These are phyloP conservation scores for Pseudogymnoascus sp. DNA, from an alignment of 2,329 filamentous ascomycete genomes.

Conservation along the genomic window DNA sequence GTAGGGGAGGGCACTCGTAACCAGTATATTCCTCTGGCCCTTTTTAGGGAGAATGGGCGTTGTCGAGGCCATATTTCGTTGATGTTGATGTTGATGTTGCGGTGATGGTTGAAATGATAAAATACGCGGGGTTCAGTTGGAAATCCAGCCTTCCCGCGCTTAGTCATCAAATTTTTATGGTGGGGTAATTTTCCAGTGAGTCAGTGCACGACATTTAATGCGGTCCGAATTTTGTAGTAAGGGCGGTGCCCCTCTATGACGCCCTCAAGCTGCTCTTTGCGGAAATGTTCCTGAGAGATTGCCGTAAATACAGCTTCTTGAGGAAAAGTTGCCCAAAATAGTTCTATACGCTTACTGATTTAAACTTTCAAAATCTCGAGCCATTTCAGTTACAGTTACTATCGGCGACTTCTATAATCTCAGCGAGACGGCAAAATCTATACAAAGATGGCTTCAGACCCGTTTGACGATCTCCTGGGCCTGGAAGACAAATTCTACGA, in stretches of 20 bases:
- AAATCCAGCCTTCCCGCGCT: neutral
- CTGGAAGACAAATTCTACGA: slow-evolving; percentile 67
- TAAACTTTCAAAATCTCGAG: neutral
- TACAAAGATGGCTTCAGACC: slow-evolving; percentile 18
- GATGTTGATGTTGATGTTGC: neutral
- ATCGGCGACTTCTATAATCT: neutral
- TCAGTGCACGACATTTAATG: neutral
- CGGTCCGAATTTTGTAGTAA: neutral
- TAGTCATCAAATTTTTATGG: neutral
- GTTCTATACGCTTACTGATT: neutral
- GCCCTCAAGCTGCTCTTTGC: neutral
- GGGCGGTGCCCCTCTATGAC: slow-evolving; percentile 1
- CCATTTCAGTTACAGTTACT: neutral
- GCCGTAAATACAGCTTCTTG: neutral
- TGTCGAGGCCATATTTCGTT: slow-evolving; percentile 20
- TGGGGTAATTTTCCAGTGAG: slow-evolving; percentile 5
- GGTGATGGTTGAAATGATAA: neutral
- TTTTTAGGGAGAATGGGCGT: slow-evolving; percentile 52
- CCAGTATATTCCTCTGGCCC: slow-evolving; percentile 78
- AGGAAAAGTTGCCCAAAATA: neutral
- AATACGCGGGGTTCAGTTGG: neutral
- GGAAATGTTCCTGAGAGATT: slow-evolving; percentile 1
- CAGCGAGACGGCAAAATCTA: neutral
- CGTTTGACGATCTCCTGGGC: slow-evolving; percentile 40
- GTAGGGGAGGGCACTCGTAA: slow-evolving; percentile 88